Percentiles rank a stretch among this genome's conserved stretches.
phyloP scores from a whole-genome alignment of 78 protist genomes.

The Dictyostelium purpureum region DNA sequence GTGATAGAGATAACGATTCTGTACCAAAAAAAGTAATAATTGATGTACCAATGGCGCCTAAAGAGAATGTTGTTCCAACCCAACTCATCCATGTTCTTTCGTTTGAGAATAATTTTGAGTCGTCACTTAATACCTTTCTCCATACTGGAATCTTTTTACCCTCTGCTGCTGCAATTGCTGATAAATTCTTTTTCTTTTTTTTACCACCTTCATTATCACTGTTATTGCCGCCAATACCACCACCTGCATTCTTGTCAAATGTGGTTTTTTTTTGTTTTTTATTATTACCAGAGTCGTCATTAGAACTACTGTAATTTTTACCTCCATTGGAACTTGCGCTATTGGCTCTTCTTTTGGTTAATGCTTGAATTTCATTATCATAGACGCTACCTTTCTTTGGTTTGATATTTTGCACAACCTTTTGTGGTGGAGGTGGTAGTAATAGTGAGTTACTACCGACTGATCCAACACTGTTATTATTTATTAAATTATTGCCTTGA shows the following conservation, averaged over 20 bases:
- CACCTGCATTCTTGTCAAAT: neutral
- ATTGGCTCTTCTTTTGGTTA: neutral
- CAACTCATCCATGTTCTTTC: conserved; percentile 80
- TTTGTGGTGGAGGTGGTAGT: conserved; percentile 36
- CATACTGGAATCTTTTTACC: conserved; percentile 53
- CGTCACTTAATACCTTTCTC: conserved; percentile 65
- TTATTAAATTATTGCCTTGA: neutral
- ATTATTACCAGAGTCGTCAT: neutral
- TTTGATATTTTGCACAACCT: conserved; percentile 1
- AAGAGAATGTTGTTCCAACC: conserved; percentile 62
- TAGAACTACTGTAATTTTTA: neutral
- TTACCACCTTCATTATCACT: neutral
- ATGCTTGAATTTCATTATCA: conserved; percentile 18
- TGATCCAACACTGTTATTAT: neutral
- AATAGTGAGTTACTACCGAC: neutral
- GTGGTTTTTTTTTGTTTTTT: neutral
- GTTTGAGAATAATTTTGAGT: conserved; percentile 66
- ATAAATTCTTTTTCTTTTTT: neutral
- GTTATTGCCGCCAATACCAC: neutral
- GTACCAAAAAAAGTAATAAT: conserved; percentile 76
- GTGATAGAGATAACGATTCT: conserved; percentile 3
- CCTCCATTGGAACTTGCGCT: neutral
- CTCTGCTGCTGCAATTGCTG: conserved; percentile 1
- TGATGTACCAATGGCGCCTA: conserved; percentile 70
- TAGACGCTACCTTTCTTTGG: conserved; percentile 14